Base-by-base conservation (phyloP, 1,284 basidiomycete species). In the Mycena sp. region DNA sequence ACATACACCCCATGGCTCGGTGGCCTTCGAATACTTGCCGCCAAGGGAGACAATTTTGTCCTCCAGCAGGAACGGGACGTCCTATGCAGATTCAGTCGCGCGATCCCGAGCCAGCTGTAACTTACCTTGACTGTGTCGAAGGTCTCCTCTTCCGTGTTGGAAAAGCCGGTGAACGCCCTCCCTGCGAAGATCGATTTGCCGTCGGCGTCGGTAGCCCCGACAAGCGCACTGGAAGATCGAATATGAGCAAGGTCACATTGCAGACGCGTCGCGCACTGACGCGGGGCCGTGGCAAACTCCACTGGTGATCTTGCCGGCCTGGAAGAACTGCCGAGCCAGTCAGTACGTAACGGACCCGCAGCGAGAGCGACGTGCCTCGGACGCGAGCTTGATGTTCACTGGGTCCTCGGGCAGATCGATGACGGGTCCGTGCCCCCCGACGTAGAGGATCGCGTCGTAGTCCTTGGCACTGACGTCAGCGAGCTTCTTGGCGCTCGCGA, bases 381-480 rank as follows among this genome's bases (percentile, higher is more conserved):
- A 83, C 17, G 84, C 85, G 45, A 92, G 80, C 68, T 85, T 82
- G 68, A 81, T 82, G 76, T 90, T 90, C 43, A 77, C 75, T 1
- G 81, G 74, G 75, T 93, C 87, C 23, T 69, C 69, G 2, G 91
- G 75, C 23, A 93, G 81, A 73, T 93, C 91, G 48, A 93, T 78
- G 48, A 89, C 84, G 84, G 91, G 90, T 3, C 90, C 90, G 71
- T 91, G 89, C 26, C 88, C 92, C 44, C 92, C 93, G 55, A 91
- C 83, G 73, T 92, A 92, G 77, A 92, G 94, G 66, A 94, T 80
- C 14, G 88, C 92, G 58, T 83, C 87, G 72, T 91, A 95, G 65
- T 91, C 86, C 11, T 78, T 73, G 3, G 75, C 77, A 50, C 85
- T 81, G 69, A 94, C 83, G 1, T 88, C 84, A 1, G 81, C 77